Conservation (phyloP, 129 eudicot genomes). For the Saussurea involucrata region DNA sequence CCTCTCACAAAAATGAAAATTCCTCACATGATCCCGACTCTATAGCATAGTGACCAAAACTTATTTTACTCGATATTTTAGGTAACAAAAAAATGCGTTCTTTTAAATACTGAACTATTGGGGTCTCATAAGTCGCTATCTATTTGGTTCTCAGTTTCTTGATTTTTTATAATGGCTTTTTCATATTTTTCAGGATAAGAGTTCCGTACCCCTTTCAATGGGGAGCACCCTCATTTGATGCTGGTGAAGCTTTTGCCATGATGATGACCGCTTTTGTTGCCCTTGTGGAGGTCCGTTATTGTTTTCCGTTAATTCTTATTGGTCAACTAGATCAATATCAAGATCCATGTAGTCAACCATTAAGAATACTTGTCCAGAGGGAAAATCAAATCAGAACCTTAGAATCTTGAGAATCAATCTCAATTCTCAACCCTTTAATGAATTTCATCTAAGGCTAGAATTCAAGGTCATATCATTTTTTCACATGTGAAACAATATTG, state of each 20-base stretch:
- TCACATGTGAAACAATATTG: neutral
- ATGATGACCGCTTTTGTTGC: constrained; percentile 74
- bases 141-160: neutral
- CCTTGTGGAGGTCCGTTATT: constrained; percentile 58
- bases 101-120: neutral
- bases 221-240: constrained; percentile 80
- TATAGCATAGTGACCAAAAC: neutral
- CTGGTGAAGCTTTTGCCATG: constrained; percentile 85
- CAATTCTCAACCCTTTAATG: neutral
- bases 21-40: neutral
- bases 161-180: neutral
- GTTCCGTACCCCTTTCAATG: constrained; percentile 81
- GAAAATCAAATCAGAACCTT: neutral
- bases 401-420: neutral
- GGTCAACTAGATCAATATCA: neutral
- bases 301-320: neutral
- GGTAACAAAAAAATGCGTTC: neutral
- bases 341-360: neutral
- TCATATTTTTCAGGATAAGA: constrained; percentile 43
- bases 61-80: neutral
- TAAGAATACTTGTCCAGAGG: neutral
- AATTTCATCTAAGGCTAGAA: neutral
- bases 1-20: too few species aligned
- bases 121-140: neutral
- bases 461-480: neutral